Base-by-base conservation (phyloP, 495 filamentous ascomycete genomes). In the Penicillium samsonianum region DNA sequence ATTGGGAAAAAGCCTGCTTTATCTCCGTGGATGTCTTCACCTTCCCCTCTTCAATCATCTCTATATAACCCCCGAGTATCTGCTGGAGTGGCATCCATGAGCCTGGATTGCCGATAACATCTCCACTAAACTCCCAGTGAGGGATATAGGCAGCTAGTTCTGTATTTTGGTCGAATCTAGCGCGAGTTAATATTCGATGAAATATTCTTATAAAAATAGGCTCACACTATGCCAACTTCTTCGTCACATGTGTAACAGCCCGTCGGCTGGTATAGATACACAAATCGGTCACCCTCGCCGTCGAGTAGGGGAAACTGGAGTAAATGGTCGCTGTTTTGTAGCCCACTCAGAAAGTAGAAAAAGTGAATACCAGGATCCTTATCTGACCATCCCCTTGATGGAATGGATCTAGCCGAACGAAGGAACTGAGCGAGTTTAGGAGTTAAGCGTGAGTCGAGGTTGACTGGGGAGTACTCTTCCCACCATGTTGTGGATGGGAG, bases 121-220 rank as follows among this genome's bases (percentile, higher is more conserved):
- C 19, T 16, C 10, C 7, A 48, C 14, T 50, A 25, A 53, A 44
- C 8, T 38, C 3, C 54, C 37, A 61, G 54, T 57, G 23, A 26
- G 37, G 43, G 25, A 61, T 23, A 33, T 50, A 61, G 26, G 59
- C 22, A 30, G 59, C 49, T 11, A 57, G 49, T 22, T 61, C 50
- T 3, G 59, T 57, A n/a, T 57, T 20, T 54, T 61, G 37, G 28
- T 61, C 50, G 26, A 57, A 61, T 54, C 54, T 61, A 61, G 11
- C n/a, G 30, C 7, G 19, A 49, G 30, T 33, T 2, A 4, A 2
- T 25, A 2, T 25, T 25, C 4, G 23, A 4, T 25, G 2, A 25
- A 2, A 25, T 25, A 2, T 25, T 4, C 23, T 25, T 25, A 2
- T 25, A 2, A 50, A 26, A 40, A 10, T 8, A 53, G 43, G 8